Conservation (phyloP, 2,329 filamentous ascomycete genomes). For the Fusarium praegraminearum region DNA sequence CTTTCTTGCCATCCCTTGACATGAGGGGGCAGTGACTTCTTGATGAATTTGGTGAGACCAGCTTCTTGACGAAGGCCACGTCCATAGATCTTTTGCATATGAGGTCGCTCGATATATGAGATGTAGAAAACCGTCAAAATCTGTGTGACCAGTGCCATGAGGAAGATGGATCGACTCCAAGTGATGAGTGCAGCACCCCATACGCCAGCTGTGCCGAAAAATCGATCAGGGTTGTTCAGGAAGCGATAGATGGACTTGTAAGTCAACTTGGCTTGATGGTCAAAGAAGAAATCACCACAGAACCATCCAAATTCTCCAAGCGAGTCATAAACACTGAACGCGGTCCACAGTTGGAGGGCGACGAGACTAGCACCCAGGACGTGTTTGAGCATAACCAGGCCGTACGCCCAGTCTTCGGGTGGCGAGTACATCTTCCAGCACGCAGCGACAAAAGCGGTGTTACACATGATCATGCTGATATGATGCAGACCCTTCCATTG, state of each 20-base stretch:
- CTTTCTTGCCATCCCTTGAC: slow-evolving; percentile 87
- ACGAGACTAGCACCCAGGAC: slow-evolving; percentile 85
- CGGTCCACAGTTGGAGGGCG: slow-evolving; percentile 91
- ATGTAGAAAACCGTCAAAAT: slow-evolving; percentile 88
- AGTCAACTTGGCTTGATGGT: slow-evolving; percentile 86
- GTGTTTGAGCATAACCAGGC: slow-evolving; percentile 87
- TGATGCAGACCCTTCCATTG: slow-evolving; percentile 99
- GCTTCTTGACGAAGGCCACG: slow-evolving; percentile 85
- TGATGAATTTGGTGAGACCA: slow-evolving; percentile 91
- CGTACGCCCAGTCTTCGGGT: slow-evolving; percentile 88
- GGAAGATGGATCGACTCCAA: slow-evolving; percentile 86
- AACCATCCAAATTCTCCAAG: slow-evolving; percentile 99
- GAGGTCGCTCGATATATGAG: slow-evolving; percentile 91
- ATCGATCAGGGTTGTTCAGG: slow-evolving; percentile 95
- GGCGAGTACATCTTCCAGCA: slow-evolving; percentile 96
- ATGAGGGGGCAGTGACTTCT: slow-evolving; percentile 84
- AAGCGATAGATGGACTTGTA: slow-evolving; percentile 99
- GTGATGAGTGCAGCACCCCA: slow-evolving; percentile 97
- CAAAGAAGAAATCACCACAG: slow-evolving; percentile 98
- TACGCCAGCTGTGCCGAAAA: slow-evolving; percentile 92
- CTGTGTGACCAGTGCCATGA: slow-evolving; percentile 87
- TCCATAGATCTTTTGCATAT: slow-evolving; percentile 98
- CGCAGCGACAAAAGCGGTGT: slow-evolving; percentile 87
- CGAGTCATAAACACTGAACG: slow-evolving; percentile 92
- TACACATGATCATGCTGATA: slow-evolving; percentile 90